Conservation (phyloP, 75 land plant genomes). For the Pinus taeda region DNA sequence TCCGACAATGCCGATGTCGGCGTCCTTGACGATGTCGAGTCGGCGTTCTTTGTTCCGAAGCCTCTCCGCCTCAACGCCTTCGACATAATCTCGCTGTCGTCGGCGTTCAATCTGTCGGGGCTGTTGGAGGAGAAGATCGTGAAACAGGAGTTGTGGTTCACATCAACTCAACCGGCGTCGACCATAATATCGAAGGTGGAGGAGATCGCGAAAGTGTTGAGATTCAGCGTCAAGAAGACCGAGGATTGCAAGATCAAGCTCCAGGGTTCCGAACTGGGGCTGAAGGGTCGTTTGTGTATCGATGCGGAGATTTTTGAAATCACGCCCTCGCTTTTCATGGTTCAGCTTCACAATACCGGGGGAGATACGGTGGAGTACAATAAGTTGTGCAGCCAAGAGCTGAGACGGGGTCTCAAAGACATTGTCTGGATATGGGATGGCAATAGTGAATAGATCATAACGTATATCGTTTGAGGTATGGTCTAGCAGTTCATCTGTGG, state of each 20-base stretch:
- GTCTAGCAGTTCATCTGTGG: no score
- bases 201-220: slow-evolving; percentile 41
- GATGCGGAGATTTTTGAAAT: slow-evolving; percentile 38
- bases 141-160: slow-evolving; percentile 37
- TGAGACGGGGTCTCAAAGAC: slow-evolving; percentile 21
- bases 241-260: slow-evolving; percentile 20
- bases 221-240: slow-evolving; percentile 41
- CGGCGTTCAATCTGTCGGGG: slow-evolving; percentile 59
- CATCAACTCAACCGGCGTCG: slow-evolving; percentile 24
- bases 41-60: background rate
- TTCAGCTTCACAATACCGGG: slow-evolving; percentile 36
- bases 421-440: slow-evolving; percentile 9
- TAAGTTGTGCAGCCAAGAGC: slow-evolving; percentile 18
- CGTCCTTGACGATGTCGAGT: background rate
- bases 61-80: slow-evolving; percentile 64
- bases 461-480: no score
- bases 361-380: slow-evolving; percentile 49
- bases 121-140: slow-evolving; percentile 50
- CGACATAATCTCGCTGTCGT: slow-evolving; percentile 60
- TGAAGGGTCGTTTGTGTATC: slow-evolving; percentile 35
- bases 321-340: slow-evolving; percentile 40
- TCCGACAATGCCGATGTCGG: background rate
- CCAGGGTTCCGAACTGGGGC: slow-evolving; percentile 39
- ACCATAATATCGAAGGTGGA: slow-evolving; percentile 38
- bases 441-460: no score